phyloP scores from a whole-genome alignment of 352 stramenopile genomes.

The Chrysophaeum taylorii region DNA sequence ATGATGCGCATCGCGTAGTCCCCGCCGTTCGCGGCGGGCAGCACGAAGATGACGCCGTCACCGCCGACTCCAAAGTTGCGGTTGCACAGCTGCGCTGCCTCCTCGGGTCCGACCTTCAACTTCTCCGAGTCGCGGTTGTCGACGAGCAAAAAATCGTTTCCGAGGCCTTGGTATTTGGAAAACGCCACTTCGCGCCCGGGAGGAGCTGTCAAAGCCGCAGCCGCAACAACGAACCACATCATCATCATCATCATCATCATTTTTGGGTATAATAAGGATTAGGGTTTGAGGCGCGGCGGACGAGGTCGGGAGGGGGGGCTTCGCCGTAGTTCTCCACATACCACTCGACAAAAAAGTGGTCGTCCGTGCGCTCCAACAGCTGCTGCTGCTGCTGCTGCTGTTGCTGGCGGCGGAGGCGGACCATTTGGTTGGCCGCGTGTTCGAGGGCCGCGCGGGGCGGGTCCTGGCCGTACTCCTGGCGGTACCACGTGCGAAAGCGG shows the following conservation, averaged over 20 bases:
- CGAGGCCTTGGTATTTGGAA: constrained; percentile 70
- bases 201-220: too few species aligned
- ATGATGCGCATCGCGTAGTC: background rate
- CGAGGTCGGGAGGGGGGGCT: background rate
- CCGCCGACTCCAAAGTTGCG: constrained; percentile 64
- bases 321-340: background rate
- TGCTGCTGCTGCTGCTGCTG: background rate
- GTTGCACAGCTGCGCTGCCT: constrained; percentile 51
- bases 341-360: background rate
- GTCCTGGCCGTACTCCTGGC: background rate
- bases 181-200: too few species aligned
- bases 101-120: constrained; percentile 51
- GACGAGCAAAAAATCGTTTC: constrained; percentile 75
- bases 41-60: constrained; percentile 71
- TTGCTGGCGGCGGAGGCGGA: background rate
- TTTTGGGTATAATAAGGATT: too few species aligned
- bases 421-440: background rate
- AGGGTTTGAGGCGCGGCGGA: too few species aligned
- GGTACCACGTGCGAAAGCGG: background rate
- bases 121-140: constrained; percentile 54
- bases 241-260: too few species aligned
- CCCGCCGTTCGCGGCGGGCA: constrained; percentile 22
- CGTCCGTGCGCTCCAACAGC: too few species aligned
- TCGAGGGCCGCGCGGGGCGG: background rate
- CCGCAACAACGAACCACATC: too few species aligned